Base-by-base conservation (phyloP, 345 rosid species). In the Brassica juncea region DNA sequence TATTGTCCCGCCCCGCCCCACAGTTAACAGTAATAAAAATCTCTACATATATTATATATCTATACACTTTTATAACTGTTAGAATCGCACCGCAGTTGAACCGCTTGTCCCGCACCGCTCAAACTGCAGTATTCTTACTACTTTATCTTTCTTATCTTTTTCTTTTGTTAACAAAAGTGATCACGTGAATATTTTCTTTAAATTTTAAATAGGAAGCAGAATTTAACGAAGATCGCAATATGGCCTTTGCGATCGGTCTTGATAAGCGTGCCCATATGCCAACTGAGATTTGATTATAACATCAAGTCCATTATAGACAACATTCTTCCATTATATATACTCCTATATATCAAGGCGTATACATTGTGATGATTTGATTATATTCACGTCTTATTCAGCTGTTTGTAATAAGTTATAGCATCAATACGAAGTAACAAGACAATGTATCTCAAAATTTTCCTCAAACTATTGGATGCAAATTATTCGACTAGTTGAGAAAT, bases 181-280 rank as follows among this genome's bases (percentile, higher is more conserved):
- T 59, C 35, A 68, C 68, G 79, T 76, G 68, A 58, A 59, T 14
- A 57, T 57, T 58, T 58, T 58, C 68, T 31, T 63, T 6, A 63
- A 11, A 49, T 19, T 2, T 8, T 14, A 62, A 9, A 52, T 35
- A 10, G 10, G 68, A 63, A 32, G 11, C 10, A 21, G 2, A 35
- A 32, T 4, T 34, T 42, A 30, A 80, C 44, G 75, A 73, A 68
- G 78, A 79, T 74, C 49, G 78, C 78, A 80, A 74, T 74, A 68
- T 68, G 79, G 74, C 59, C 58, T 80, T 62, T 2, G 7, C 66
- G 66, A 74, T 80, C 82, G 71, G 74, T 57, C 63, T 74, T 69
- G 79, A 52, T 61, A 68, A 49, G 82, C 59, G 82, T 80, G 79
- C 79, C 79, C 82, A 80, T 72, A 31, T 25, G 82, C 73, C 82